Evolutionary conservation across 208 protist species (phyloP), one percentile per base, ranked within the genome.

Genomic region (Trypanosoma melophagium): DNA sequence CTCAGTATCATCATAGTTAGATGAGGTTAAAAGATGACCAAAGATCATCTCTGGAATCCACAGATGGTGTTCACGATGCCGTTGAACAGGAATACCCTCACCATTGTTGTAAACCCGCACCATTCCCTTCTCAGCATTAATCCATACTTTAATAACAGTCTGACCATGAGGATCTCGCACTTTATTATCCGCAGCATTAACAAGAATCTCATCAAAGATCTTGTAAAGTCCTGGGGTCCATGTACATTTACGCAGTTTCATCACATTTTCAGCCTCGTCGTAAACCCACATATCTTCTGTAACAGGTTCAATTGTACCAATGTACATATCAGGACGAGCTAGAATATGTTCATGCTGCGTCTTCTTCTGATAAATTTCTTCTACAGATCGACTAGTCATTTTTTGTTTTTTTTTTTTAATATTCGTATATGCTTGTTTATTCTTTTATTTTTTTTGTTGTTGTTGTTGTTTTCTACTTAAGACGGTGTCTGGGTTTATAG

Each of bases 181-280:
- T 63, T 98, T 98, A 82, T 99, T 99, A 83, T 99, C 99, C 0
- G 99, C 95, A 8, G 99, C 99, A 90, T 99, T 99, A 5, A 99
- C 99, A 4, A 99, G 82, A 74, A 99, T 99, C 83, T 99, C 99
- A 78, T 99, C 99, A 71, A 99, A 99, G 41, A 99, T 99, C 89
- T 99, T 99, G 76, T 98, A 99, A 10, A 99, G 83, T 19, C 97
- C 99, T 1, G 99, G 99, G 1, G 98, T 97, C 87, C 96, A 99
- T 5, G 84, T 98, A 65, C 98, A 93, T 65, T 93, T 90, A 52
- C 96, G 88, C 53, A 85, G 62, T 60, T 95, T 96, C 92, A 99
- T 98, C 22, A 96, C 77, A 9, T 80, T 70, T 38, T 90, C 79
- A 0, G 86, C 93, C 45, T 91, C 83, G 51, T 99, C 96, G 67